These are phyloP conservation scores for Candida chauliodis DNA, from an alignment of 805 yeast species.

Conservation along the genomic window DNA sequence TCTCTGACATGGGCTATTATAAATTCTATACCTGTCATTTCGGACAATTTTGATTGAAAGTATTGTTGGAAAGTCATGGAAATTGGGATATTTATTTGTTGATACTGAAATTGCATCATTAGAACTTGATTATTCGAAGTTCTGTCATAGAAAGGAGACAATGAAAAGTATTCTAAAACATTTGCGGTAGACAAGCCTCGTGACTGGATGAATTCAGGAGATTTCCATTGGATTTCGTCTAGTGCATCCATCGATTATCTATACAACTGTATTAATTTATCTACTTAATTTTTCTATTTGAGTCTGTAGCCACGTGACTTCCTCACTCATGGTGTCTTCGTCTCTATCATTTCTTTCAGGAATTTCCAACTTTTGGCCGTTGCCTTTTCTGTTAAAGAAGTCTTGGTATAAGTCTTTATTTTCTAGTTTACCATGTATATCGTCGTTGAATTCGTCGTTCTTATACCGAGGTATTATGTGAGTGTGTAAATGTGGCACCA, in stretches of 20 bases:
- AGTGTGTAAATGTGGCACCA: constrained; percentile 93
- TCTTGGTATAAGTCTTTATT: constrained; percentile 41
- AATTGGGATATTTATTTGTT: constrained; percentile 40
- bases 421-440: constrained; percentile 64
- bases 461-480: constrained; percentile 85
- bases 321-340: constrained; percentile 63
- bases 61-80: constrained; percentile 23
- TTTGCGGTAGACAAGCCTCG: constrained; percentile 84
- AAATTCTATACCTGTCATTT: constrained; percentile 85
- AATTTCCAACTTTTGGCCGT: constrained; percentile 20
- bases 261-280: background rate
- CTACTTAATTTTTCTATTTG: constrained; percentile 32
- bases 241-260: constrained; percentile 40
- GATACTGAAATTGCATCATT: constrained; percentile 92
- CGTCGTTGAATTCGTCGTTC: constrained; percentile 52
- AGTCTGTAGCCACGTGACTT: constrained; percentile 54
- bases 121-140: constrained; percentile 91
- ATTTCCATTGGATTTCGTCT: constrained; percentile 94
- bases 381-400: constrained; percentile 23
- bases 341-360: constrained; percentile 51
- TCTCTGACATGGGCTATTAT: constrained; percentile 71
- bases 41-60: constrained; percentile 56
- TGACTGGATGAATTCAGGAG: constrained; percentile 95
- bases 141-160: constrained; percentile 93
- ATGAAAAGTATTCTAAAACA: constrained; percentile 88